Evolutionary conservation across 371 early-diverging fungal genomes (phyloP).

Genomic region (Polyrhizophydium stewartii): DNA sequence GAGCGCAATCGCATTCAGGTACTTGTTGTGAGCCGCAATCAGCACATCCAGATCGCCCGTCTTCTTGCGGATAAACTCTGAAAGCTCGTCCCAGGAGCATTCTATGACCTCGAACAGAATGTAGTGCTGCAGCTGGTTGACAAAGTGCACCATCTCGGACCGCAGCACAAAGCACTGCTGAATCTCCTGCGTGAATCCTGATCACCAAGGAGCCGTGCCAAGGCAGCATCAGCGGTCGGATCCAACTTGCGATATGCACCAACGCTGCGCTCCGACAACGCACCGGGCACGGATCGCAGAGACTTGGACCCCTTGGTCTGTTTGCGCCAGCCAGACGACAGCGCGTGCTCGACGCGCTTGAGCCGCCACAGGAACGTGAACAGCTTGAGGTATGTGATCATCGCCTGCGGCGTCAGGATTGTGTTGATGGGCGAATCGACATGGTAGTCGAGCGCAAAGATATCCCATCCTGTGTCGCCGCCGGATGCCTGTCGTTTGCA

Average conservation of each 20-base stretch:
- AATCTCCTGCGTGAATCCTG: conserved; percentile 24
- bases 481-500: conserved; percentile 60
- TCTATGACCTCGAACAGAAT: conserved; percentile 82
- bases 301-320: conserved; percentile 33
- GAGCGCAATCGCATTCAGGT: conserved; percentile 25
- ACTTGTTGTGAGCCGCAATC: conserved; percentile 30
- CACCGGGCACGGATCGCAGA: neutral
- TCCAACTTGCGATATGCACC: no score
- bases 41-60: conserved; percentile 42
- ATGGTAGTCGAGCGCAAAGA: conserved; percentile 83
- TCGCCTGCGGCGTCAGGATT: conserved; percentile 65
- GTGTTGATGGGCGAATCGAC: conserved; percentile 82
- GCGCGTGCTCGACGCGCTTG: conserved; percentile 78
- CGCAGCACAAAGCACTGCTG: conserved; percentile 63
- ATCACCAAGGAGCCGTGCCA: no score
- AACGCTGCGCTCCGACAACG: no score
- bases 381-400: conserved; percentile 77
- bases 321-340: conserved; percentile 73
- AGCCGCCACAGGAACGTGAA: conserved; percentile 87
- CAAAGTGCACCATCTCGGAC: conserved; percentile 90
- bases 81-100: conserved; percentile 83
- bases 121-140: conserved; percentile 87
- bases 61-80: conserved; percentile 51
- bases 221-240: no score
- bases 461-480: conserved; percentile 87